A percentile compares a stretch with the other conserved stretches of the same genome.
phyloP scores from a whole-genome alignment of 2,329 filamentous ascomycete genomes.

The Sporothrix phasma region DNA sequence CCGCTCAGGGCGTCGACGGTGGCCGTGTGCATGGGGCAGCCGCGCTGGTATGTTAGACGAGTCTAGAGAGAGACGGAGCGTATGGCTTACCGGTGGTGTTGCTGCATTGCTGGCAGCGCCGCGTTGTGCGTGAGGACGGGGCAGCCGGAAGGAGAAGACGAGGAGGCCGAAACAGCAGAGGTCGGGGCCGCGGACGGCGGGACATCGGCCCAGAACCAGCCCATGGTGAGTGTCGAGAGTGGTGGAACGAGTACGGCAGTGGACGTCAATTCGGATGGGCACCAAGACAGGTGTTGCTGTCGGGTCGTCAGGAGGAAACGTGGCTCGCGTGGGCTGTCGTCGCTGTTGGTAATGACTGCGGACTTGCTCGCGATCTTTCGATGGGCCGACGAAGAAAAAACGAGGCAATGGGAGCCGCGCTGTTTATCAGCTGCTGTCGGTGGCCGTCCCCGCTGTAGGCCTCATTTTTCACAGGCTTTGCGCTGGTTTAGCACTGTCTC shows the following conservation, averaged over 20 bases:
- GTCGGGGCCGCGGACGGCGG: slow-evolving; percentile 24
- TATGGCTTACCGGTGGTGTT: slow-evolving; percentile 32
- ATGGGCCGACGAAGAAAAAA: background rate
- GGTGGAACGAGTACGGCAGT: background rate
- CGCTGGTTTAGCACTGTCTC: background rate
- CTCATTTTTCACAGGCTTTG: background rate
- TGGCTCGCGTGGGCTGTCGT: background rate
- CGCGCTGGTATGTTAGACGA: slow-evolving; percentile 29
- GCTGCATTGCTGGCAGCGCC: slow-evolving; percentile 19
- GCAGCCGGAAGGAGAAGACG: slow-evolving; percentile 4
- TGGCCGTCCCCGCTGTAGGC: background rate
- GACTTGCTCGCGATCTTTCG: background rate
- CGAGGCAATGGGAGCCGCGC: slow-evolving; percentile 10
- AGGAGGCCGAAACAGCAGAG: background rate
- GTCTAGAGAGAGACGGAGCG: background rate
- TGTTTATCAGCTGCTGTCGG: slow-evolving; percentile 12
- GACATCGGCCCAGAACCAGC: slow-evolving; percentile 54
- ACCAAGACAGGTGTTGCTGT: background rate
- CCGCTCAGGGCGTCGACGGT: slow-evolving; percentile 38
- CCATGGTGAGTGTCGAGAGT: slow-evolving; percentile 33
- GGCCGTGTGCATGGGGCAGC: slow-evolving; percentile 50
- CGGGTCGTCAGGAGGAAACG: background rate
- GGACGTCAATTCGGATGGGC: background rate
- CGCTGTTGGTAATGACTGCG: background rate
- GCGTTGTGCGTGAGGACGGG: slow-evolving; percentile 16